Base-by-base conservation (phyloP, 1,139 yeast genomes). In the Geotrichum fermentans region DNA sequence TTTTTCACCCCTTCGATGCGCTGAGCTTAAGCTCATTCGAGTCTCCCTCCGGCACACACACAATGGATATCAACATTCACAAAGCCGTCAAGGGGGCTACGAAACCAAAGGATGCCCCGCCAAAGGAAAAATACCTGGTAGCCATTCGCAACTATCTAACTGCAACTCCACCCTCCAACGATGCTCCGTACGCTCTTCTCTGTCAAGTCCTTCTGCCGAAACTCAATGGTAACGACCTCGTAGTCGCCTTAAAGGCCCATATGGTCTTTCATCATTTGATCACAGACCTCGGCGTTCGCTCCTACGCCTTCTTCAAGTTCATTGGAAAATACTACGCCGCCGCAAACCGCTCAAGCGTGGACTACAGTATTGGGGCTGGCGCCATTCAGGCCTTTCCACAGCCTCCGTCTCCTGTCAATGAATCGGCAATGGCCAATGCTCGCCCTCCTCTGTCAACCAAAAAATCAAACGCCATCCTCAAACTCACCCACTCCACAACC, bases 221-320 rank as follows among this genome's bases (percentile, higher is more conserved):
- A 45, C 51, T 43, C 29, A 52, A 39, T 55, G 55, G 35, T 29
- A 40, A 45, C 28, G 40, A 40, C 5, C 38, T 50, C 18, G 22
- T 39, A 3, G 52, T 52, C 11, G 50, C 57, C 4, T 39, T 58
- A 28, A 58, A 58, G 37, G 61, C 62, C 10, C 62, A 60, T 43
- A 42, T 55, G 22, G 39, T 58, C 16, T 54, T 59, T 38, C 62
- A 59, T 36, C 55, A 53, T 34, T 52, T 59, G 16, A 50, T 58
- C 16, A 51, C 61, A n/a, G 61, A 59, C 41, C 52, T 36, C 14
- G 17, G 36, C n/a, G 35, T 41, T 14, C 39, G 43, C 13, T 47
- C 40, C 28, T 50, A 52, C 37, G 46, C 51, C 18, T 45, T 52
- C 14, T 48, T 52, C 29, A 36, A 24, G 16, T 46, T 46, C 36